phyloP scores from a whole-genome alignment of 345 rosid species.

The Citrus sinensis region DNA sequence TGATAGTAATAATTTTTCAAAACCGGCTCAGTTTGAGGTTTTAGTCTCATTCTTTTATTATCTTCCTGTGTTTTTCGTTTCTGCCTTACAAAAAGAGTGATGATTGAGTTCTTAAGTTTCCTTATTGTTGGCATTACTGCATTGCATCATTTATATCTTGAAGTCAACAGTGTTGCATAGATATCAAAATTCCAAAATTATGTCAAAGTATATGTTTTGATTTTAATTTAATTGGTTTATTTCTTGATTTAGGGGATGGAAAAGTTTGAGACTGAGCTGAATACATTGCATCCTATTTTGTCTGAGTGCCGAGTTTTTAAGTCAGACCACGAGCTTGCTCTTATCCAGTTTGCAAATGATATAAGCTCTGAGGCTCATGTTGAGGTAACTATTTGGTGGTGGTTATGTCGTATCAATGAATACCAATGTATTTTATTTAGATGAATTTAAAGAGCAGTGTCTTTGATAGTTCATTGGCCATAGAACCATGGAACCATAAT shows the following conservation, averaged over 20 bases:
- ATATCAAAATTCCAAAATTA: not conserved
- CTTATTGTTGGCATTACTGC: constrained; percentile 1
- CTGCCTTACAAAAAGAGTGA: not conserved
- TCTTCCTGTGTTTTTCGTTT: constrained; percentile 4
- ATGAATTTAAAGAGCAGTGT: not conserved
- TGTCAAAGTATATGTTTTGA: not conserved
- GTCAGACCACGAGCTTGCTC: constrained; percentile 75
- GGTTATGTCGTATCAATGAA: not conserved
- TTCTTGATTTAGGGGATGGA: constrained; percentile 61
- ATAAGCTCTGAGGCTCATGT: constrained; percentile 97
- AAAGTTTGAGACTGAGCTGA: constrained; percentile 63
- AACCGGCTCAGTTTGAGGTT: constrained; percentile 88
- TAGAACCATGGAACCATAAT: not conserved
- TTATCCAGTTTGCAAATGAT: constrained; percentile 89
- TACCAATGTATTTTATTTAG: not conserved
- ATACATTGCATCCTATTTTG: constrained; percentile 78
- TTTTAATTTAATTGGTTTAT: constrained; percentile 5
- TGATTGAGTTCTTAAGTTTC: constrained; percentile 6
- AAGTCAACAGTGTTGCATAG: not conserved
- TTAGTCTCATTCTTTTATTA: constrained; percentile 11
- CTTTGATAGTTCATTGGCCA: not conserved
- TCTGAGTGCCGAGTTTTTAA: constrained; percentile 89
- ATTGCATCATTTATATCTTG: not conserved
- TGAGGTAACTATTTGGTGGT: constrained; percentile 44
- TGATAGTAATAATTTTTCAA: constrained; percentile 76